Conservation (phyloP, 768 basidiomycete species). For the Rhodotorula graminis region DNA sequence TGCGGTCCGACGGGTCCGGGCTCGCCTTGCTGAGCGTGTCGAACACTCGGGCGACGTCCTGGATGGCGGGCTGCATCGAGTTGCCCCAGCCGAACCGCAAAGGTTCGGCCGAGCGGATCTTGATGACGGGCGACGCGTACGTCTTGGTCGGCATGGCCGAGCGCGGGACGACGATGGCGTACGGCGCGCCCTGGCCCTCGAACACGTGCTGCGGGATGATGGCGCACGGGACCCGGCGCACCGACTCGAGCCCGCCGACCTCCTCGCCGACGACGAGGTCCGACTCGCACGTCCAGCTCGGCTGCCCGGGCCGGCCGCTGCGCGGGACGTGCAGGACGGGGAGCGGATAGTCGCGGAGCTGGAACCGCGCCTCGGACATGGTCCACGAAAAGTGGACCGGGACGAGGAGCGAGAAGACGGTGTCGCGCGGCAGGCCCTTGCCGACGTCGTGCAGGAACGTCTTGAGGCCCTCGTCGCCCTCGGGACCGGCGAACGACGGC, state of each 20-base stretch:
- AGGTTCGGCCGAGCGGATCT: slow-evolving; percentile 59
- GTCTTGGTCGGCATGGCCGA: slow-evolving; percentile 94
- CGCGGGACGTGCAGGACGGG: slow-evolving; percentile 72
- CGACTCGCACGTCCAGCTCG: slow-evolving; percentile 63
- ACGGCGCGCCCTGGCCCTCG: slow-evolving; percentile 53
- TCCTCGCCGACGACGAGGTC: slow-evolving; percentile 85
- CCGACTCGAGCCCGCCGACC: slow-evolving; percentile 53
- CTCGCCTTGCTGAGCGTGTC: slow-evolving; percentile 74
- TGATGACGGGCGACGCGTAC: slow-evolving; percentile 70
- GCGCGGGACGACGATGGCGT: slow-evolving; percentile 56
- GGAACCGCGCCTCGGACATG: slow-evolving; percentile 58
- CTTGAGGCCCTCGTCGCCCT: slow-evolving; percentile 53
- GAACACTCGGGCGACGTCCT: slow-evolving; percentile 76
- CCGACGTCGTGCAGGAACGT: slow-evolving; percentile 67
- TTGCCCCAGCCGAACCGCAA: slow-evolving; percentile 84
- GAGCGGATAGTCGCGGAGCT: slow-evolving; percentile 81
- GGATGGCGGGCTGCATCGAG: slow-evolving; percentile 76
- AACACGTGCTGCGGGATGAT: slow-evolving; percentile 60
- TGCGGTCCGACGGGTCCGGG: slow-evolving; percentile 69
- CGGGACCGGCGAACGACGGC: slow-evolving; percentile 56
- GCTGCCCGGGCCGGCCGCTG: slow-evolving; percentile 44
- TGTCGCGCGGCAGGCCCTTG: slow-evolving; percentile 62
- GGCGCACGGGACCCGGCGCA: slow-evolving; percentile 54
- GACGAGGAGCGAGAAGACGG: slow-evolving; percentile 70
- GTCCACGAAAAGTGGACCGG: slow-evolving; percentile 73